Base-by-base conservation (phyloP, 2,329 filamentous ascomycete species). In the Fusarium luffae region DNA sequence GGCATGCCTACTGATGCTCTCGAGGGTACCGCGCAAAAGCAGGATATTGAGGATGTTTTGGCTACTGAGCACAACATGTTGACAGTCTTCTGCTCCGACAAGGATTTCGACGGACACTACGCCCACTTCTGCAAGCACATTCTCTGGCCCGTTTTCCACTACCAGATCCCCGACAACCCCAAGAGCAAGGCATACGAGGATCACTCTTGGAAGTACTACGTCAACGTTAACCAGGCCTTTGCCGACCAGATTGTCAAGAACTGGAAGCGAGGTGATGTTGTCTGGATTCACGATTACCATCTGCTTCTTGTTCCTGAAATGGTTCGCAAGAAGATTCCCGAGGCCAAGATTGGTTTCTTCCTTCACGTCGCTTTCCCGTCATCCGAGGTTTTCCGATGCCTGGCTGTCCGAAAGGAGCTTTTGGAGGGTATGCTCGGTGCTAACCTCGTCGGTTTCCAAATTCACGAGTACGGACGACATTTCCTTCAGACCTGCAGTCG, bases 181-280 rank as follows among this genome's bases (percentile, higher is more conserved):
- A 97, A 97, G 85, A 98, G 94, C 88, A 98, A 98, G 80, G 95
- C 95, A 0, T 98, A 97, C 79, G 92, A 97, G 79, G 95, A 98
- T 74, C 94, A 98, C 80, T 98, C 94, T 1, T 98, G 94, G 93
- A 88, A 94, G 72, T 97, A 93, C 83, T 98, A 98, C 75, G 92
- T 94, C 77, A 93, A 93, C 56, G 87, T 98, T 76, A 98, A 98
- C 82, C 92, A 96, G 79, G 93, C 92, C 5, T 98, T 98, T 80
- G 95, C 95, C 32, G 92, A 98, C 78, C 91, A 91, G 77, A 94
- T 98, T 62, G 85, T 97, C 49, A 91, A 91, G 79, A 93, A 94
- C 81, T 98, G 95, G 90, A 98, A 97, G 84, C 90, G 92, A 28
- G 94, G 93, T 43, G 96, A 98, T 77, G 89, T 92, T 48, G 92